phyloP scores from a whole-genome alignment of 2,329 filamentous ascomycete genomes.

The Aspergillus felis region DNA sequence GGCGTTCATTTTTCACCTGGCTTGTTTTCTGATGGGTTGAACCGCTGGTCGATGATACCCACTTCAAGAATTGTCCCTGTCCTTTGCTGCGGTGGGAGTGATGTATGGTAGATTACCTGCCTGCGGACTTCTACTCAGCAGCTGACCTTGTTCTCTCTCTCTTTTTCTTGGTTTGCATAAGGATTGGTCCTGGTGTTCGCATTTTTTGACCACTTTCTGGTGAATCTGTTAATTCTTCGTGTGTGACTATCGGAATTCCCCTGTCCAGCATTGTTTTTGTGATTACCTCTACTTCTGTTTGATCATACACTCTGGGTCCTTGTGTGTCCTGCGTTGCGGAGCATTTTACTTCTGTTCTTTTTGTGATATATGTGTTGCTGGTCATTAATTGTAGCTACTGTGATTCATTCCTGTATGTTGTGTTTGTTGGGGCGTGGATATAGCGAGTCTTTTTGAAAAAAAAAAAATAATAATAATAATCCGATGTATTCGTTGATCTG shows the following conservation, averaged over 20 bases:
- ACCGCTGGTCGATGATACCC: conserved; percentile 11
- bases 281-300: conserved; percentile 5
- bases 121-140: not conserved
- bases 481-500: not conserved
- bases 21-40: conserved; percentile 3
- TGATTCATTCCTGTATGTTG: not conserved
- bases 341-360: conserved; percentile 1
- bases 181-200: conserved; percentile 10
- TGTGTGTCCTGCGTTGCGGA: not conserved
- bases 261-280: not conserved
- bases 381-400: not conserved
- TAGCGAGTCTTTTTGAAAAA: not conserved
- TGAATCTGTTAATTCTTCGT: conserved; percentile 6
- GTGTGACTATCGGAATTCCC: not conserved
- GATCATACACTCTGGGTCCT: conserved; percentile 10
- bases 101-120: not conserved
- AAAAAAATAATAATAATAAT: not conserved
- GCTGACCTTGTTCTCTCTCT: not conserved
- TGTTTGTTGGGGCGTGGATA: not conserved
- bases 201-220: conserved; percentile 11
- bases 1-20: not conserved
- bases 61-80: not conserved
- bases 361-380: conserved; percentile 13
- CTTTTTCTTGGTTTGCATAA: conserved; percentile 1
- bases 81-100: not conserved